phyloP scores from a whole-genome alignment of 179 eudicot species.

The Beta lomatogona region DNA sequence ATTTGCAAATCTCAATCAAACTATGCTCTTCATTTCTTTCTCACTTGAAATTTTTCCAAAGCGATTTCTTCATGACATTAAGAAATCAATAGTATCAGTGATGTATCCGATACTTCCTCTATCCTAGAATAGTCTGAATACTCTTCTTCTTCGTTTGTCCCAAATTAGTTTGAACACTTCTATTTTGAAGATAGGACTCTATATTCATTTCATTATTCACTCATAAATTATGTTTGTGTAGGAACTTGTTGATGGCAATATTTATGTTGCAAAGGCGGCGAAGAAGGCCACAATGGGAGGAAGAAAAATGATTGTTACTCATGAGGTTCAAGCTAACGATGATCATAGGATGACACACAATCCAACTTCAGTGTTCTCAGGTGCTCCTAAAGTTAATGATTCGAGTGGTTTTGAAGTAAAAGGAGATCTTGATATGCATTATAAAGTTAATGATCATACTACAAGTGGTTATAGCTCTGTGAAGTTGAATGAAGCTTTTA shows the following conservation, averaged over 20 bases:
- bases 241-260: slow-evolving; percentile 19
- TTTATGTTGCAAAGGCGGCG: slow-evolving; percentile 12
- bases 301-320: slow-evolving; percentile 38
- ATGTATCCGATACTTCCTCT: too few species aligned
- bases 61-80: background rate
- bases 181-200: too few species aligned
- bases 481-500: slow-evolving; percentile 35
- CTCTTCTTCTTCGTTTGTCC: too few species aligned
- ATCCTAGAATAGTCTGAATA: too few species aligned
- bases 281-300: slow-evolving; percentile 34
- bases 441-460: slow-evolving; percentile 28
- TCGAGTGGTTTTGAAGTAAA: slow-evolving; percentile 34
- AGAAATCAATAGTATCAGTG: too few species aligned
- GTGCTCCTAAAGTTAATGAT: slow-evolving; percentile 37
- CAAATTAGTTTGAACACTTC: background rate
- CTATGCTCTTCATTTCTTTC: background rate
- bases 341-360: slow-evolving; percentile 21
- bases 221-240: slow-evolving; percentile 17
- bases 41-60: background rate
- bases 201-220: too few species aligned
- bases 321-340: slow-evolving; percentile 19
- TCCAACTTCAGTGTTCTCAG: slow-evolving; percentile 37
- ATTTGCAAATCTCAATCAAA: too few species aligned
- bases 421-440: slow-evolving; percentile 16
- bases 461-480: slow-evolving; percentile 22